phyloP scores from a whole-genome alignment of 768 basidiomycete species.

The Russula olivacea region DNA sequence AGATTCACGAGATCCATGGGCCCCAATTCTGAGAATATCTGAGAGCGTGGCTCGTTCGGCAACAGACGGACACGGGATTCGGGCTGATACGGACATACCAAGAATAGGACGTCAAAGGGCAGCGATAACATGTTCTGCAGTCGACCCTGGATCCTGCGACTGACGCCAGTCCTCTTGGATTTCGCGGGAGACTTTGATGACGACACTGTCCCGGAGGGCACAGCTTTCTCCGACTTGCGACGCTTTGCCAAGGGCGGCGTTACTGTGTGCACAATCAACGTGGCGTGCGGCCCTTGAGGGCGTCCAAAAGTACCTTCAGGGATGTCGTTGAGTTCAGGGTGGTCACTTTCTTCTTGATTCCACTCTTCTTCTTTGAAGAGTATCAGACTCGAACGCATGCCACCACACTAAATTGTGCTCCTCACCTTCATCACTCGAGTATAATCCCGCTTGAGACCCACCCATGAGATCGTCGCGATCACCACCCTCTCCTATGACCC shows the following conservation, averaged over 20 bases:
- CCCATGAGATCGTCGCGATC: slow-evolving; percentile 11
- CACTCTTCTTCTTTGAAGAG: neutral
- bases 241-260: slow-evolving; percentile 3
- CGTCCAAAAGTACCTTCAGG: slow-evolving; percentile 7
- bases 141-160: slow-evolving; percentile 18
- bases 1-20: slow-evolving; percentile 23
- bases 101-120: slow-evolving; percentile 20
- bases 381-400: neutral
- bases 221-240: slow-evolving; percentile 3
- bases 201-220: neutral
- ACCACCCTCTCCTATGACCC: neutral
- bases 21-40: slow-evolving; percentile 18
- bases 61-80: neutral
- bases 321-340: neutral
- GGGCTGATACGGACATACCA: neutral
- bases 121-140: slow-evolving; percentile 21
- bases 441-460: neutral
- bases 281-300: too few relatives aligned
- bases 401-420: neutral
- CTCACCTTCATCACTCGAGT: slow-evolving; percentile 2
- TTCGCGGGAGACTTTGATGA: slow-evolving; percentile 5
- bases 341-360: neutral
- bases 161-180: neutral
- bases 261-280: neutral
- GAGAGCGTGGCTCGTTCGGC: neutral